Evolutionary conservation across 2,329 filamentous ascomycete species (phyloP), one percentile per base, ranked within the genome.

Genomic region (Mycosphaerella arachidis): DNA sequence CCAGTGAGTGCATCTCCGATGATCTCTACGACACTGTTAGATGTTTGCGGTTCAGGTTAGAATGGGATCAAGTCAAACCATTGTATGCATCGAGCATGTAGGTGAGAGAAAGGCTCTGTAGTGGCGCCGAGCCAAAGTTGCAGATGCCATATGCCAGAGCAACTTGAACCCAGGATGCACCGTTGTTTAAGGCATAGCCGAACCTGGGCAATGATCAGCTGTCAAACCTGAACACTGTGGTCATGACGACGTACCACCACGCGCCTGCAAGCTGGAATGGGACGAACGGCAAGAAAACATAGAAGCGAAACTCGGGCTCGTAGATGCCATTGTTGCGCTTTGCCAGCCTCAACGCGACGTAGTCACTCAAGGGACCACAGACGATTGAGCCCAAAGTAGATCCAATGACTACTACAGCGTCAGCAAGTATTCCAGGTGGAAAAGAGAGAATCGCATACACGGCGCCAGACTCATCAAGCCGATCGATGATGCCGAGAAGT

Each of bases 381-480:
- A 79, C 64, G 8, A 80, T 43, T 58, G 79, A 75, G 29, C 78
- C 80, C 24, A 83, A 67, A 29, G 81, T 73, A 8, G 72, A 77
- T 10, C 80, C 73, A 57, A 82, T 68, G 56, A 81, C 58, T 75
- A 1, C 9, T 35, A 9, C 6, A 18, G 7, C 31, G 30, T 53
- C 33, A 35, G 51, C 29, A 16, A 29, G 16, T 13, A 9, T n/a
- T 9, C n/a, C n/a, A 54, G 13, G 51, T n/a, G 10, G 4, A 40
- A 7, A 4, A 7, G 24, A 6, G 27, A 6, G 18, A 13, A 13
- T 37, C n/a, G 48, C 59, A 50, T 59, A 65, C 82, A 79, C 0
- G 81, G 79, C 0, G 80, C 80, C 29, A 84, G 72, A 35, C 78
- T 79, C 64, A 82, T 80, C 43, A 83, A 73, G 0, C 82, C 82